Evolutionary conservation across 2,329 filamentous ascomycete genomes (phyloP), one percentile per base, ranked within the genome.

Genomic region (Claviceps quebecensis): DNA sequence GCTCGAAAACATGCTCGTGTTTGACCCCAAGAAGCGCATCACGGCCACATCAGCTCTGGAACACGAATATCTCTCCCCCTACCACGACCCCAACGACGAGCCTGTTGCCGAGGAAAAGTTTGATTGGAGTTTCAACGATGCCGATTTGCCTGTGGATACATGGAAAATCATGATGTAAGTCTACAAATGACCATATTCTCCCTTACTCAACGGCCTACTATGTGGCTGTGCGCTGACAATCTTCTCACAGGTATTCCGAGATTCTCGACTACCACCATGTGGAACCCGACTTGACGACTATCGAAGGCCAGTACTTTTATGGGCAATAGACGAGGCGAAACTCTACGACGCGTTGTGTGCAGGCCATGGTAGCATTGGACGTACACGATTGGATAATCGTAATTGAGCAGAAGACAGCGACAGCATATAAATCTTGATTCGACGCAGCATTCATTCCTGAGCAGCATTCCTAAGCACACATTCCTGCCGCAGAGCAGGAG

Each of bases 81-180:
- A 98, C 73, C 93, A 98, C 70, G 93, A 98, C 65, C 90, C 93
- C 8, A 93, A 87, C 45, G 93, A 98, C 63, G 93, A 98, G 74
- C 93, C 93, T 1, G 83, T 89, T 16, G 87, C 93, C 22, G 87
- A 95, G 55, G 90, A 96, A 74, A 96, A 95, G 72, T 98, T 98
- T 62, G 93, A 98, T 67, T 98, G 93, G 93, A 96, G 90, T 50
- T 98, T 98, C 72, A 97, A 97, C 68, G 93, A 98, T 61, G 93
- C 91, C 47, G 93, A 98, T 65, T 74, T 98, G 52, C 91, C 93
- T 1, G 90, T 97, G 48, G 93, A 98, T 65, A 95, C 90, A n/a
- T 98, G 93, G 93, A 98, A 98, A 75, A 96, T 98, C 66, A 98
- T 97, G 93, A 98, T 98, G 93, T 95, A 76, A 65, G 85, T 22